Conservation (phyloP, 176 grass and related monocot genomes). For the Guadua angustifolia region DNA sequence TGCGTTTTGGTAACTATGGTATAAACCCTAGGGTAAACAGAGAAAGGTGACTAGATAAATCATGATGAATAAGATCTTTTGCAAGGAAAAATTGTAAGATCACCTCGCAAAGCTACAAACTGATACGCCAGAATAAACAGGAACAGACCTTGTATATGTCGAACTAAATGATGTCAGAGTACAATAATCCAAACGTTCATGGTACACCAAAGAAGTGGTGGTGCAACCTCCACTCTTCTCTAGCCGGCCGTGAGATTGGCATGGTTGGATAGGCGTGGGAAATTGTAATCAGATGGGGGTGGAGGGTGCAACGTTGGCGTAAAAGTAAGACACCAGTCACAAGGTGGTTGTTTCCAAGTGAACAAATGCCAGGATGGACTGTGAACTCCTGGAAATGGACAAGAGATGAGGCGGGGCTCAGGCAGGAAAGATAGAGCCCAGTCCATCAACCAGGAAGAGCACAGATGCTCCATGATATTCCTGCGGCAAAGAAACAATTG, state of each 20-base stretch:
- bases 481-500: conserved; percentile 99
- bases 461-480: conserved; percentile 73
- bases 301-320: conserved; percentile 73
- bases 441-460: conserved; percentile 90
- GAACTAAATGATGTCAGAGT: conserved; percentile 82
- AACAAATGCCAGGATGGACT: conserved; percentile 67
- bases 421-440: conserved; percentile 85
- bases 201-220: conserved; percentile 71
- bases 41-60: conserved; percentile 14
- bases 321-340: conserved; percentile 77
- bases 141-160: conserved; percentile 90
- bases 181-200: conserved; percentile 73
- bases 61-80: conserved; percentile 36
- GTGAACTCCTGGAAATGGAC: conserved; percentile 81
- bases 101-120: conserved; percentile 60
- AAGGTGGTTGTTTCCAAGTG: conserved; percentile 77
- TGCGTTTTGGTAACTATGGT: neutral
- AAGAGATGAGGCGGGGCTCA: conserved; percentile 72
- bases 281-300: conserved; percentile 54
- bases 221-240: conserved; percentile 86
- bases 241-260: conserved; percentile 77
- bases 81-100: conserved; percentile 36
- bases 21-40: conserved; percentile 17
- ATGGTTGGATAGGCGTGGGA: conserved; percentile 74
- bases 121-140: conserved; percentile 69